Conservation (phyloP, 345 rosid genomes). For the Eucalyptus cloeziana region DNA sequence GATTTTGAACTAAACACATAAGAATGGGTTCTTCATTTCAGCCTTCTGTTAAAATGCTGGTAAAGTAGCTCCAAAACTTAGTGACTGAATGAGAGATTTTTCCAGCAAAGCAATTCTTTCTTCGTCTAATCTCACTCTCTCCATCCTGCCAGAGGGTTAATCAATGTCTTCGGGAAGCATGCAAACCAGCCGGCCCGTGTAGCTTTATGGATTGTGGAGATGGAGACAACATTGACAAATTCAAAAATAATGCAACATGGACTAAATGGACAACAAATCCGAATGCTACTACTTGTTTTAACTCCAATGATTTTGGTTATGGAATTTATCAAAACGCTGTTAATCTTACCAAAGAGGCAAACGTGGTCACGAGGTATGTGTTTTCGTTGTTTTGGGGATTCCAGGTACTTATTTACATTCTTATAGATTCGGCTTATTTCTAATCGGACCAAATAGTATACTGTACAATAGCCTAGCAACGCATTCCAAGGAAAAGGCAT, state of each 20-base stretch:
- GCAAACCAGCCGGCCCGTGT: constrained; percentile 6
- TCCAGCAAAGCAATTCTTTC: not conserved
- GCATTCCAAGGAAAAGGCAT: not conserved
- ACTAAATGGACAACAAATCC: constrained; percentile 13
- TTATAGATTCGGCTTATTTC: not conserved
- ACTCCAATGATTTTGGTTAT: constrained; percentile 18
- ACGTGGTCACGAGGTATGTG: constrained; percentile 42
- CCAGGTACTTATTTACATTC: constrained; percentile 35
- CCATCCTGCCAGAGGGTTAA: constrained; percentile 55
- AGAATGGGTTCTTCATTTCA: not conserved
- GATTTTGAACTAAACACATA: not conserved
- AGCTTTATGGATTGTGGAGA: constrained; percentile 50
- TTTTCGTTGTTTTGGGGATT: constrained; percentile 94
- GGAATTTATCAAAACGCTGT: constrained; percentile 56
- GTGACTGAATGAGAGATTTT: no score
- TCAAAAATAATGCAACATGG: not conserved
- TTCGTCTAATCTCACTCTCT: not conserved
- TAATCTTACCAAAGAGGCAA: constrained; percentile 30
- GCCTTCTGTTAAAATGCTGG: not conserved
- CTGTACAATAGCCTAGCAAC: not conserved
- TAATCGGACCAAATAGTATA: not conserved
- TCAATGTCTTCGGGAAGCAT: constrained; percentile 66
- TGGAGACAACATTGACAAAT: constrained; percentile 12
- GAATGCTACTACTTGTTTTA: constrained; percentile 42
- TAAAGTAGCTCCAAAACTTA: not conserved